Evolutionary conservation across 129 eudicot species (phyloP).

Genomic region (Flaveria linearis): DNA sequence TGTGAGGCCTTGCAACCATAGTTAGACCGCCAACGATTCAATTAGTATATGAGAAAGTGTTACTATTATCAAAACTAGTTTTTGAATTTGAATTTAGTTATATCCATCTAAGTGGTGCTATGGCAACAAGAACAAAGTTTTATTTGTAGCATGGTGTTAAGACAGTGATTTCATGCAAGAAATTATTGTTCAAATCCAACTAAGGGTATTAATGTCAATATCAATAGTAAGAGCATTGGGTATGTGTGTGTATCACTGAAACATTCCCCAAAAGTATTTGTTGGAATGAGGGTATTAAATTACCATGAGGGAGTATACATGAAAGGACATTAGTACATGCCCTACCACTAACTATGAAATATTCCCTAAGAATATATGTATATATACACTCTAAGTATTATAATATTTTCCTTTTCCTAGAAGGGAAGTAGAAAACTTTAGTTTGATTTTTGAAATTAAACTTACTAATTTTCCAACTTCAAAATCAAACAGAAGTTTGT

Average conservation of each 20-base stretch:
- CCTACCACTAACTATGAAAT: background rate
- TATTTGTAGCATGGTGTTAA: background rate
- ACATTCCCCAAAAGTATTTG: background rate
- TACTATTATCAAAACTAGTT: background rate
- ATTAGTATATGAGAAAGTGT: slow-evolving; percentile 1
- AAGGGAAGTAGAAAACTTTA: background rate
- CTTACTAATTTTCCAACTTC: background rate
- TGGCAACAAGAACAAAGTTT: background rate
- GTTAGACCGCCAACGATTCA: background rate
- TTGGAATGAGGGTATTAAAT: background rate
- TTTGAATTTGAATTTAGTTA: background rate
- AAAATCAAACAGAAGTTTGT: background rate
- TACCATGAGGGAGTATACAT: background rate
- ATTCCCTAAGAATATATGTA: background rate
- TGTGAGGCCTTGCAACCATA: slow-evolving; percentile 17
- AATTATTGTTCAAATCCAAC: background rate
- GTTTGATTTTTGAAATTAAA: background rate
- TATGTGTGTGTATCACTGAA: background rate
- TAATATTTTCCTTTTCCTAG: background rate
- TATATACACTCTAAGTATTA: background rate
- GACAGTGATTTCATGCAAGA: background rate
- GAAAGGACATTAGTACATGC: background rate
- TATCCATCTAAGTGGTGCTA: background rate
- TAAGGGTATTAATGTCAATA: background rate
- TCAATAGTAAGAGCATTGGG: background rate